phyloP scores from a whole-genome alignment of 2,329 filamentous ascomycete genomes.

The Gnomoniopsis sp. region DNA sequence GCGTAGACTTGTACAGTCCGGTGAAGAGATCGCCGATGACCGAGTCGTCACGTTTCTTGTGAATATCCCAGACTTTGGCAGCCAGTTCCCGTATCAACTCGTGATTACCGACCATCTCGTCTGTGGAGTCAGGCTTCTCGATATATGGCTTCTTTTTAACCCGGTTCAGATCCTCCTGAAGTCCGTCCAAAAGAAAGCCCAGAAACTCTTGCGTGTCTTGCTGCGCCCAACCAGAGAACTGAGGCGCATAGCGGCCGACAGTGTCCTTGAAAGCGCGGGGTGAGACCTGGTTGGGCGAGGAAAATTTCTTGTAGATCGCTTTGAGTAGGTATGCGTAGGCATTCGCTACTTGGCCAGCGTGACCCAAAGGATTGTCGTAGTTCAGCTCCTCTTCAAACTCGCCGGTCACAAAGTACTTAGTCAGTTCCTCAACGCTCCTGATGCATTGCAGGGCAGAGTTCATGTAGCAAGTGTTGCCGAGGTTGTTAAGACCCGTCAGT shows the following conservation, averaged over 20 bases:
- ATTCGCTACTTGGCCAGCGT: constrained; percentile 82
- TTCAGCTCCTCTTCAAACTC: constrained; percentile 81
- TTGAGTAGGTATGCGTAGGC: constrained; percentile 74
- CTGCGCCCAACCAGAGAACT: constrained; percentile 92
- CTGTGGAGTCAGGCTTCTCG: constrained; percentile 95
- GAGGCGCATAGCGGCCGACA: constrained; percentile 75
- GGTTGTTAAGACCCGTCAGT: constrained; percentile 78
- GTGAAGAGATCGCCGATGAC: constrained; percentile 94
- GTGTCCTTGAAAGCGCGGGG: constrained; percentile 80
- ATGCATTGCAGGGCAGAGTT: constrained; percentile 96
- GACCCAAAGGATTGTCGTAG: constrained; percentile 76
- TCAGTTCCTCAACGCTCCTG: constrained; percentile 87
- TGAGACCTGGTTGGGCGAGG: constrained; percentile 63
- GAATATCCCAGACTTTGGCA: constrained; percentile 85
- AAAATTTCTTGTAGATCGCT: constrained; percentile 69
- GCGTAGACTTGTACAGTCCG: constrained; percentile 96
- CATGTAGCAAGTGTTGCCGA: constrained; percentile 99
- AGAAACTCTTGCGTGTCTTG: constrained; percentile 98
- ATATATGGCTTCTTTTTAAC: constrained; percentile 96
- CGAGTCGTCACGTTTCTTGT: constrained; percentile 88
- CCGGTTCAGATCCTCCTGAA: constrained; percentile 93
- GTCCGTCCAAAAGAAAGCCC: constrained; percentile 86
- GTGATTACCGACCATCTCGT: constrained; percentile 86
- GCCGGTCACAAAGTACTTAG: constrained; percentile 79
- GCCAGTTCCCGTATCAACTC: constrained; percentile 81